Conservation (phyloP, 1,284 basidiomycete genomes). For the Moesziomyces parantarcticus region DNA sequence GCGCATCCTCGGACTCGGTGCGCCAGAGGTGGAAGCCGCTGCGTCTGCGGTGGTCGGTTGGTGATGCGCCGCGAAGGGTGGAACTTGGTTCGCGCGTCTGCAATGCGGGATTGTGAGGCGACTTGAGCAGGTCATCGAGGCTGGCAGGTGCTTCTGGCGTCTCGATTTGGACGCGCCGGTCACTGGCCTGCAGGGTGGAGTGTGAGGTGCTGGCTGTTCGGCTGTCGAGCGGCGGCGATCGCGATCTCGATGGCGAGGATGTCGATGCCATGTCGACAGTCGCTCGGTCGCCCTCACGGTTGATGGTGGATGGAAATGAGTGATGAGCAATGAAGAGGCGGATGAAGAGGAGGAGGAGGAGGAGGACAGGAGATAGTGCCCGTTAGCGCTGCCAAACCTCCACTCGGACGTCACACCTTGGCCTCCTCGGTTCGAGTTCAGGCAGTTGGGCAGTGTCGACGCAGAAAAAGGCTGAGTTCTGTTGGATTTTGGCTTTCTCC, state of each 20-base stretch:
- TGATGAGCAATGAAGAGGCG: too few species aligned
- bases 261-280: slow-evolving; percentile 14
- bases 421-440: too few species aligned
- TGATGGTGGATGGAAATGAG: too few species aligned
- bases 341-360: background rate
- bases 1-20: slow-evolving; percentile 47
- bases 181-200: slow-evolving; percentile 7
- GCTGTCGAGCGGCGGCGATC: background rate
- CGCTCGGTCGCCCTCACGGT: too few species aligned
- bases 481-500: slow-evolving; percentile 12
- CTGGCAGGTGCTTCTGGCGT: slow-evolving; percentile 42
- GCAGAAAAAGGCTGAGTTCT: background rate
- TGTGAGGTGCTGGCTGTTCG: slow-evolving; percentile 16
- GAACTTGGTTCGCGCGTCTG: slow-evolving; percentile 15
- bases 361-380: background rate
- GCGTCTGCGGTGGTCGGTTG: slow-evolving; percentile 38
- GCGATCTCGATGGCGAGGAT: slow-evolving; percentile 4
- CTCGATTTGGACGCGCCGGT: slow-evolving; percentile 15
- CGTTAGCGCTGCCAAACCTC: too few species aligned
- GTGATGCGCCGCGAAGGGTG: slow-evolving; percentile 23
- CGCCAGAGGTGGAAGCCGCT: slow-evolving; percentile 58
- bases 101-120: slow-evolving; percentile 35
- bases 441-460: too few species aligned
- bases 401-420: slow-evolving; percentile 22
- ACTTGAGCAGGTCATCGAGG: slow-evolving; percentile 46